Evolutionary conservation across 2,329 filamentous ascomycete genomes (phyloP).

Genomic region (Paraphoma sp.): DNA sequence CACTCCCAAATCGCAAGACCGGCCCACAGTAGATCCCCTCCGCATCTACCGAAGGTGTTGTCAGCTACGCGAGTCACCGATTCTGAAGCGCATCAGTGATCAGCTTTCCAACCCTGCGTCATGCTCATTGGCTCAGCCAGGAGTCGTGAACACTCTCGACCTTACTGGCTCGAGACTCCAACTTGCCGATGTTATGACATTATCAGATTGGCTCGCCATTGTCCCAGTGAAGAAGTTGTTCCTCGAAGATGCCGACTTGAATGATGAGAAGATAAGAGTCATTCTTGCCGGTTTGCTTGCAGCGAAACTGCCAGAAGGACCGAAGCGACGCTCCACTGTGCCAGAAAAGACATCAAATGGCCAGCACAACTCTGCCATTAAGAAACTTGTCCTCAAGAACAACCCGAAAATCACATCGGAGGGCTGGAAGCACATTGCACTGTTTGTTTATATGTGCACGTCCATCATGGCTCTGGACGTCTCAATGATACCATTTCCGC

Average conservation of each 20-base stretch:
- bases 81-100: slow-evolving; percentile 89
- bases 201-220: slow-evolving; percentile 92
- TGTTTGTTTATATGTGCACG: slow-evolving; percentile 89
- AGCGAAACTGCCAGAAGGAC: slow-evolving; percentile 70
- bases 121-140: slow-evolving; percentile 66
- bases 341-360: slow-evolving; percentile 5
- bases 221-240: slow-evolving; percentile 88
- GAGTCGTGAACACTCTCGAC: slow-evolving; percentile 83
- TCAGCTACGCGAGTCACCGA: slow-evolving; percentile 89
- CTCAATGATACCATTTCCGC: slow-evolving; percentile 76
- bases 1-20: slow-evolving; percentile 63
- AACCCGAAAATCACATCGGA: slow-evolving; percentile 83
- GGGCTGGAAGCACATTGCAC: slow-evolving; percentile 88
- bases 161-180: slow-evolving; percentile 85
- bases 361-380: slow-evolving; percentile 69
- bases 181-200: slow-evolving; percentile 80
- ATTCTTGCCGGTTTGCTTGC: slow-evolving; percentile 86
- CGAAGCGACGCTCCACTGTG: slow-evolving; percentile 45
- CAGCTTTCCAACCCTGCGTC: slow-evolving; percentile 79
- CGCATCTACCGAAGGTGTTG: slow-evolving; percentile 95
- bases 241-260: slow-evolving; percentile 85
- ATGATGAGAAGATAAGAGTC: slow-evolving; percentile 84
- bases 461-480: slow-evolving; percentile 87
- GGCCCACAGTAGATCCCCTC: slow-evolving; percentile 87
- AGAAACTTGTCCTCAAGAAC: slow-evolving; percentile 87